phyloP scores from a whole-genome alignment of 2,329 filamentous ascomycete species.

The Pestalotiopsis sp. region DNA sequence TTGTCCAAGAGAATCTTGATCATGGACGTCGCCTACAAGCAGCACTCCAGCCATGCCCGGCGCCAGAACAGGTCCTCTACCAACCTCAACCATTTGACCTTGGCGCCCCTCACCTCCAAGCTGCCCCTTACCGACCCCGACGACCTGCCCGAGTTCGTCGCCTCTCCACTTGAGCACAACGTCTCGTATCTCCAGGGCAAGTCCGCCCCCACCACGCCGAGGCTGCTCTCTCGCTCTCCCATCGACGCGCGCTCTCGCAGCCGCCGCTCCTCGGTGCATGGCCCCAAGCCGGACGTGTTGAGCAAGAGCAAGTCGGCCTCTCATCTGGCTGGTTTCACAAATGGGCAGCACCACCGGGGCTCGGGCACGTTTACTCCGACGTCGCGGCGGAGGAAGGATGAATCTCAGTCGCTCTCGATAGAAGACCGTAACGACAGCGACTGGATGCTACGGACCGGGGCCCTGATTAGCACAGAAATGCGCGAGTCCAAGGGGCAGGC shows the following conservation, averaged over 20 bases:
- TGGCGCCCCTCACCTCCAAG: constrained; percentile 66
- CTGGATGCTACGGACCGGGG: constrained; percentile 67
- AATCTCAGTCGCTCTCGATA: constrained; percentile 28
- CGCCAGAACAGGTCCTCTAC: constrained; percentile 62
- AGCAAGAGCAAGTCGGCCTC: constrained; percentile 67
- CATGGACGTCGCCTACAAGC: constrained; percentile 65
- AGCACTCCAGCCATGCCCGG: constrained; percentile 58
- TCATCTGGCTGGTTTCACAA: constrained; percentile 43
- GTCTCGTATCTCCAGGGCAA: constrained; percentile 63
- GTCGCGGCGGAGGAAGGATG: constrained; percentile 32
- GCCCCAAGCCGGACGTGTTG: constrained; percentile 35
- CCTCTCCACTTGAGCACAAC: constrained; percentile 36
- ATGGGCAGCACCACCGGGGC: constrained; percentile 22
- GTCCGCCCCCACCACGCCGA: constrained; percentile 66
- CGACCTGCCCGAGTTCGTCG: constrained; percentile 40
- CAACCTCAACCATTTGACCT: constrained; percentile 61
- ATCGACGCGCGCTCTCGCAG: constrained; percentile 49
- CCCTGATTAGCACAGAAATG: constrained; percentile 62
- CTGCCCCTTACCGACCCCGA: constrained; percentile 60
- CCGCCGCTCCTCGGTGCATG: constrained; percentile 40
- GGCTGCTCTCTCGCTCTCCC: constrained; percentile 60
- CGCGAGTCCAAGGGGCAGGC: constrained; percentile 70
- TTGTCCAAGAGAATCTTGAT: neutral
- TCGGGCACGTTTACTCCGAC: constrained; percentile 25
- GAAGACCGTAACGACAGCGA: constrained; percentile 55